Percentiles rank a stretch among this genome's conserved stretches.
Evolutionary conservation across 2,329 filamentous ascomycete genomes (phyloP).

Genomic region (Colletotrichum scovillei): DNA sequence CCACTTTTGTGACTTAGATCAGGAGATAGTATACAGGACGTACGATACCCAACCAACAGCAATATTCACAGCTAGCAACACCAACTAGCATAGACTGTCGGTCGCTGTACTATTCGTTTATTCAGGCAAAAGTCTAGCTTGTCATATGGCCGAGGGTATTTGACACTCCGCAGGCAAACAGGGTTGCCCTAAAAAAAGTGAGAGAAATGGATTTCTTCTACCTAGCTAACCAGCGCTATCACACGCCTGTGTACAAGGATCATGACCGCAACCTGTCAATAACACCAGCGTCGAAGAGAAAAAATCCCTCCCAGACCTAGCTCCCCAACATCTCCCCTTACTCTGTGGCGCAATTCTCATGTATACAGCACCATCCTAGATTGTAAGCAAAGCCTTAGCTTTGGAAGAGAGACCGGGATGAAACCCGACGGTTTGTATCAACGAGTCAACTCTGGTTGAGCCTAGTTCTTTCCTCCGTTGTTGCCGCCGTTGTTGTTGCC

Average conservation of each 20-base stretch:
- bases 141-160: neutral
- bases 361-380: neutral
- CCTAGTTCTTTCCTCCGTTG: slow-evolving; percentile 1
- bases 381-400: neutral
- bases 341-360: neutral
- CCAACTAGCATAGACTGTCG: neutral
- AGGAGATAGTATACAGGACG: neutral
- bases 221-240: neutral
- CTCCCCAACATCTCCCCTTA: neutral
- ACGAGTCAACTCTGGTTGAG: neutral
- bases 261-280: neutral
- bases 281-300: neutral
- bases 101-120: too few relatives aligned
- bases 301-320: neutral
- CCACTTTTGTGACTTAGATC: slow-evolving; percentile 23
- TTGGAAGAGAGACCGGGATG: neutral
- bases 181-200: too few relatives aligned
- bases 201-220: neutral
- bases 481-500: neutral
- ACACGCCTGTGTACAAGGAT: neutral
- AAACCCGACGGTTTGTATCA: neutral
- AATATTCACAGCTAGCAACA: neutral
- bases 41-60: neutral
- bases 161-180: too few relatives aligned
- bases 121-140: neutral